Percentiles rank a stretch among this genome's conserved stretches.
phyloP scores from a whole-genome alignment of 208 protist species.

The Trypanosoma lewisi region DNA sequence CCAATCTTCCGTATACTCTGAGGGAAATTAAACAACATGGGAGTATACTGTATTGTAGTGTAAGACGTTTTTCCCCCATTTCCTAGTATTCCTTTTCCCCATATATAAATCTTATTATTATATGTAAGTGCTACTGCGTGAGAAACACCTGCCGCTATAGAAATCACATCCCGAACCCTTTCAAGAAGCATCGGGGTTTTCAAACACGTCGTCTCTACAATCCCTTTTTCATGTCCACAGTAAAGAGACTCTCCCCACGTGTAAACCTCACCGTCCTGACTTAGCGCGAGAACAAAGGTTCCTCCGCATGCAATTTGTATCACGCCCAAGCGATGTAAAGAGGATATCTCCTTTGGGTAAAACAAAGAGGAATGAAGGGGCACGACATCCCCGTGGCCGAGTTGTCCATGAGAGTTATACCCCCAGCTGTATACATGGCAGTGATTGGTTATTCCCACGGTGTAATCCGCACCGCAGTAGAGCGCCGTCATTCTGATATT shows the following conservation, averaged over 20 bases:
- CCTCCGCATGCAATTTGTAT: constrained; percentile 76
- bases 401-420: constrained; percentile 53
- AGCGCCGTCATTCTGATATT: constrained; percentile 31
- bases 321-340: constrained; percentile 31
- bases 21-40: constrained; percentile 47
- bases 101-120: constrained; percentile 54
- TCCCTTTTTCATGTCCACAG: constrained; percentile 42
- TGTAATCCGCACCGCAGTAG: constrained; percentile 60
- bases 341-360: constrained; percentile 39
- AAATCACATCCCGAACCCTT: constrained; percentile 33
- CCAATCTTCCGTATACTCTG: constrained; percentile 51
- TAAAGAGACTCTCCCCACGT: constrained; percentile 57
- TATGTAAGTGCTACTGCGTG: constrained; percentile 69
- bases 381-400: constrained; percentile 23
- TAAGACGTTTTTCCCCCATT: constrained; percentile 9
- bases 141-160: constrained; percentile 50
- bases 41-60: constrained; percentile 22
- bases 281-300: constrained; percentile 63
- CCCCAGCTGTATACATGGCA: constrained; percentile 68
- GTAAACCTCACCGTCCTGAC: constrained; percentile 48
- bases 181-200: constrained; percentile 27
- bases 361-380: constrained; percentile 25
- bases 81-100: constrained; percentile 57
- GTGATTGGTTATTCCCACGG: constrained; percentile 41
- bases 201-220: background rate